These are phyloP conservation scores for Inonotus obliquus DNA, from an alignment of 1,284 basidiomycete species.

Conservation along the genomic window DNA sequence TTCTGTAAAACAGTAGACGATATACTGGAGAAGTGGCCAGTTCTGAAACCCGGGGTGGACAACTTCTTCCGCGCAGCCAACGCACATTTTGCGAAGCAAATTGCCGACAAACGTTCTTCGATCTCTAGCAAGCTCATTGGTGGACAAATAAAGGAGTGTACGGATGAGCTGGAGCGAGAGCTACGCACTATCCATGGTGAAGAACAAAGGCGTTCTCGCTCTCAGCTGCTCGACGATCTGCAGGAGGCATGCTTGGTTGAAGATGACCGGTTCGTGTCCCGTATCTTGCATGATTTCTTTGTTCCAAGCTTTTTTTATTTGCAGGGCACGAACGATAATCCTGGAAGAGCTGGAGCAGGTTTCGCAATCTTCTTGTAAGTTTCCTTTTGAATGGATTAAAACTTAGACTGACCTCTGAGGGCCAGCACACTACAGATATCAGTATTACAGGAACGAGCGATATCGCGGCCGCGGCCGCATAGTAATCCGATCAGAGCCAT, in stretches of 20 bases:
- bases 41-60: not conserved
- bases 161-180: not conserved
- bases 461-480: not conserved
- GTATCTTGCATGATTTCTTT: not conserved
- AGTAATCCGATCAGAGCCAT: conserved; percentile 24
- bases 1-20: not conserved
- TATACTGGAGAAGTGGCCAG: not conserved
- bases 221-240: conserved; percentile 2
- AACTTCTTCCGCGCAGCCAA: not conserved
- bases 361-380: not conserved
- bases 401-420: not conserved
- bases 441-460: conserved; percentile 14
- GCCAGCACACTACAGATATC: not conserved
- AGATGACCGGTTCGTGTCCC: not conserved
- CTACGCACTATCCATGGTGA: not conserved
- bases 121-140: not conserved
- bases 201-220: not conserved
- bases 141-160: not conserved
- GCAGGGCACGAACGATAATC: not conserved
- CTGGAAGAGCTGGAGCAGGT: not conserved
- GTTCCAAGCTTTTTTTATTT: not conserved
- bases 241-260: not conserved
- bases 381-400: not conserved
- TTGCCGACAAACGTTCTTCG: not conserved
- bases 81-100: conserved; percentile 1